phyloP scores from a whole-genome alignment of 2,329 filamentous ascomycete genomes.

The Aspergillus fumigatus region DNA sequence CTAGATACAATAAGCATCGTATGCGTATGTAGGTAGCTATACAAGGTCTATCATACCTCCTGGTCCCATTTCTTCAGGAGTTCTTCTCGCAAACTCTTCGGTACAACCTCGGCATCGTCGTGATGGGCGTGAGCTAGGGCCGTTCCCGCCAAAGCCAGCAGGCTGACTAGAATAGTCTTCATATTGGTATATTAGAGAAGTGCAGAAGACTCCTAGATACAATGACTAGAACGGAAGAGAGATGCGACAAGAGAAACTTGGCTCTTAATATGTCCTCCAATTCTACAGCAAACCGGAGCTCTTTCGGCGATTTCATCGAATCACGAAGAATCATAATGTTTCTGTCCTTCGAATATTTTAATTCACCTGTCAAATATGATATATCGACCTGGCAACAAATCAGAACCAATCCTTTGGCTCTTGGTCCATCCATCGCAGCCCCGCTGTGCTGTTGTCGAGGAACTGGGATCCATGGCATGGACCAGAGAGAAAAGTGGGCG shows the following conservation, averaged over 20 bases:
- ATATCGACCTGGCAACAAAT: not conserved
- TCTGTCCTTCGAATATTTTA: not conserved
- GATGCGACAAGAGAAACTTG: not conserved
- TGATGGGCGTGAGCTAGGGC: conserved; percentile 37
- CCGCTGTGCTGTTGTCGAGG: not conserved
- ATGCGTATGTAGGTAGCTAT: not conserved
- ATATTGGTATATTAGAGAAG: conserved; percentile 12
- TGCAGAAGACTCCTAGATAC: not conserved
- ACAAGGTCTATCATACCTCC: conserved; percentile 32
- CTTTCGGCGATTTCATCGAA: not conserved
- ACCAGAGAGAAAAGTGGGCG: not conserved
- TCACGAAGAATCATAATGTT: not conserved
- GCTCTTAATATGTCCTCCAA: not conserved
- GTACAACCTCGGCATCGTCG: conserved; percentile 36
- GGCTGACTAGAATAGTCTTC: conserved; percentile 26
- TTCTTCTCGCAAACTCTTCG: conserved; percentile 38
- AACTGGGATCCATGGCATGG: not conserved
- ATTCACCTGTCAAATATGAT: not conserved
- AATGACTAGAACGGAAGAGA: not conserved
- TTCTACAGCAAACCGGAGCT: not conserved
- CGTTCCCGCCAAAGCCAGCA: conserved; percentile 31
- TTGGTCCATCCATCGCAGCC: not conserved
- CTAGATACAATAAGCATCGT: conserved; percentile 25
- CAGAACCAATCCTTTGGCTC: not conserved
- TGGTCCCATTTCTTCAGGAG: conserved; percentile 46